Conservation (phyloP, 768 basidiomycete genomes). For the Cystofilobasidium macerans region DNA sequence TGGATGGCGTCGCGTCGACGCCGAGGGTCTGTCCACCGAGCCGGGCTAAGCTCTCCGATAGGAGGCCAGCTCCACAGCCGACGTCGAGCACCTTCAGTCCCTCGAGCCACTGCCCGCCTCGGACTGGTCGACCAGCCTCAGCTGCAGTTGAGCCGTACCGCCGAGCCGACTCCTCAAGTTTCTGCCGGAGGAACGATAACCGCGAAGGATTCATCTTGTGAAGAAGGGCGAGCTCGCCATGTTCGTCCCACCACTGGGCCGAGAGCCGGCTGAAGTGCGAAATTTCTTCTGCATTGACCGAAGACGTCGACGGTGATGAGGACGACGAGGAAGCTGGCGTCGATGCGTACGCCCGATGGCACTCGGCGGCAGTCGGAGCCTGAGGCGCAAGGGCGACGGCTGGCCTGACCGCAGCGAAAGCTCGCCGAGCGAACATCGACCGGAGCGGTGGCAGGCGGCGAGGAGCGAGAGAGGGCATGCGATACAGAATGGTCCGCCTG, state of each 20-base stretch:
- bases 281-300: constrained; percentile 69
- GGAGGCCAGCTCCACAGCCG: constrained; percentile 87
- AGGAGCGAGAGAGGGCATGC: neutral
- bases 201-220: constrained; percentile 93
- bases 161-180: constrained; percentile 28
- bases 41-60: constrained; percentile 83
- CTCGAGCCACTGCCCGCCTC: constrained; percentile 42
- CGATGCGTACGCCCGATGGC: neutral
- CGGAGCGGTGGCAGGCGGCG: neutral
- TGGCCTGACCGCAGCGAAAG: neutral
- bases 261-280: constrained; percentile 80
- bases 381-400: neutral
- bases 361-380: neutral
- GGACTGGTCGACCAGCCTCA: constrained; percentile 21
- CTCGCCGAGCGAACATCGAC: neutral
- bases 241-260: constrained; percentile 91
- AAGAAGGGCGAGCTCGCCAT: constrained; percentile 73
- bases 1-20: constrained; percentile 82
- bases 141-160: constrained; percentile 6
- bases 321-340: neutral
- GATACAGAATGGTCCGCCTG: no score
- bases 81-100: constrained; percentile 74
- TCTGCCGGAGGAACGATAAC: constrained; percentile 57
- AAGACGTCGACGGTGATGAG: constrained; percentile 33
- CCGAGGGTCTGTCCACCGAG: constrained; percentile 77